Percentiles rank a stretch among this genome's conserved stretches.
These are phyloP conservation scores for Tulasnella sp. DNA, from an alignment of 768 basidiomycete genomes.

Conservation along the genomic window DNA sequence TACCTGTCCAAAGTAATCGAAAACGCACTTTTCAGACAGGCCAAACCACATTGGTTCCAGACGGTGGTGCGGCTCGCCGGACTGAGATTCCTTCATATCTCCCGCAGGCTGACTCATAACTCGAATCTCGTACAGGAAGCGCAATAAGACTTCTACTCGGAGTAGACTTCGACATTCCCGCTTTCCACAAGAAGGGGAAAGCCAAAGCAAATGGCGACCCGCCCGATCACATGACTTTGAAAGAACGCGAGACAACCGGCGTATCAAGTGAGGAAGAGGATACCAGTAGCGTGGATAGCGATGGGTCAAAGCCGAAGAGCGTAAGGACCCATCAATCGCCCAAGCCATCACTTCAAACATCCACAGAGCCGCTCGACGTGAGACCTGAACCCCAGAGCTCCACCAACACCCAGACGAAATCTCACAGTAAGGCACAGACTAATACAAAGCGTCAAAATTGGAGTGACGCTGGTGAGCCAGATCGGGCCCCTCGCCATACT, in stretches of 20 bases:
- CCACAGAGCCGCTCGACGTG: neutral
- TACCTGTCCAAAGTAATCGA: too few species aligned
- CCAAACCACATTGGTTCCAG: too few species aligned
- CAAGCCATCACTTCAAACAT: neutral
- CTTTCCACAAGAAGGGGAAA: conserved; percentile 2
- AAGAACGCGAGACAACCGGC: neutral
- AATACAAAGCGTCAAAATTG: too few species aligned
- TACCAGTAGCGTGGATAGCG: neutral
- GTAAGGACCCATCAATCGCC: neutral
- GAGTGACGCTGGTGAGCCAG: too few species aligned
- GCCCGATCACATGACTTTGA: neutral
- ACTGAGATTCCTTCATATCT: too few species aligned
- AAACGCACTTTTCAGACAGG: too few species aligned
- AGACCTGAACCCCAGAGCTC: conserved; percentile 5
- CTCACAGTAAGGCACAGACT: too few species aligned
- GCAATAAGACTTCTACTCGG: neutral
- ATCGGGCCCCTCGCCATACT: too few species aligned
- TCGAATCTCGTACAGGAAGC: neutral
- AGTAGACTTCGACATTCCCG: conserved; percentile 12
- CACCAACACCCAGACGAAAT: neutral
- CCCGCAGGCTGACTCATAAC: neutral
- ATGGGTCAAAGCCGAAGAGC: neutral
- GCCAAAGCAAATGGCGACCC: neutral
- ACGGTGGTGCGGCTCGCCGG: too few species aligned
- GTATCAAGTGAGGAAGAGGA: neutral